These are phyloP conservation scores for Penicillium brasilianum DNA, from an alignment of 2,329 filamentous ascomycete genomes.

Conservation along the genomic window DNA sequence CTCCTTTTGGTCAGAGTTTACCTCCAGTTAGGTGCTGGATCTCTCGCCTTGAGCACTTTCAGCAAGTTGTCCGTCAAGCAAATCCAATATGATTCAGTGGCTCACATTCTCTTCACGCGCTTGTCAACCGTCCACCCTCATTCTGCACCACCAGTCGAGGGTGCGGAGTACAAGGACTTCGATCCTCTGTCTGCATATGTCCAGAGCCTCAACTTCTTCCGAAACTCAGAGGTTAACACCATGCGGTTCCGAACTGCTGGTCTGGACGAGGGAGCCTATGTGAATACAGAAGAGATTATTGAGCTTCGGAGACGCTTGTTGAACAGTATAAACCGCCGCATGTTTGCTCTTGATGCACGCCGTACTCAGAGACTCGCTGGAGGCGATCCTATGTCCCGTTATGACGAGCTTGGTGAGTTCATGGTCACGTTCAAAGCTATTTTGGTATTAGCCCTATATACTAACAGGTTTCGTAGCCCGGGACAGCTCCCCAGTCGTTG, in stretches of 20 bases:
- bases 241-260: slow-evolving; percentile 45
- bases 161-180: slow-evolving; percentile 48
- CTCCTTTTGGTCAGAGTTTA: slow-evolving; percentile 53
- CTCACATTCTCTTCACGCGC: slow-evolving; percentile 54
- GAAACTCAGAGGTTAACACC: slow-evolving; percentile 45
- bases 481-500: slow-evolving; percentile 35
- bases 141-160: slow-evolving; percentile 46
- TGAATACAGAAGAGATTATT: slow-evolving; percentile 51
- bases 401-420: slow-evolving; percentile 45
- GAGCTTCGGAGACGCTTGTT: slow-evolving; percentile 46
- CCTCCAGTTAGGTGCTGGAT: slow-evolving; percentile 50
- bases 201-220: slow-evolving; percentile 49
- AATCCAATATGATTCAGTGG: slow-evolving; percentile 54
- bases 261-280: slow-evolving; percentile 49
- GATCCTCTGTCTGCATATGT: slow-evolving; percentile 48
- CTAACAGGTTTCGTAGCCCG: slow-evolving; percentile 33
- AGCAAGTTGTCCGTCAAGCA: slow-evolving; percentile 55
- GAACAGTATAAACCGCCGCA: slow-evolving; percentile 47
- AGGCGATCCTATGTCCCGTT: slow-evolving; percentile 41
- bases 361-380: slow-evolving; percentile 48
- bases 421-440: too few species aligned
- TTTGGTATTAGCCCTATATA: background rate
- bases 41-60: slow-evolving; percentile 53
- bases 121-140: slow-evolving; percentile 55
- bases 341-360: slow-evolving; percentile 50